Base-by-base conservation (phyloP, 2,329 filamentous ascomycete species). In the Blastomyces gilchristii region DNA sequence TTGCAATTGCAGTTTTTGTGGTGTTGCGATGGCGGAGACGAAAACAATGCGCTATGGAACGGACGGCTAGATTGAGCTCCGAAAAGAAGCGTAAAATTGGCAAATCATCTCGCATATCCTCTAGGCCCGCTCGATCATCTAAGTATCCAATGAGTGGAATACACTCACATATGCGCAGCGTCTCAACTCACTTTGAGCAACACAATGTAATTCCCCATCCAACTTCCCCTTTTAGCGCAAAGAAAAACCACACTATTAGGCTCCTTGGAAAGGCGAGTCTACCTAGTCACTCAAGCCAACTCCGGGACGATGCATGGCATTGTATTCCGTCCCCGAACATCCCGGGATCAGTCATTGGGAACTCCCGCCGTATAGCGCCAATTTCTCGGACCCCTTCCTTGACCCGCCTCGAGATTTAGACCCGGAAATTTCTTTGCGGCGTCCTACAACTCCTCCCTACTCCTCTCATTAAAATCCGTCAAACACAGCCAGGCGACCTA, bases 21-120 rank as follows among this genome's bases (percentile, higher is more conserved):
- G 58, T 69, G 12, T 62, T 67, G 60, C 71, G 70, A 39, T 67
- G 68, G 56, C 68, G 66, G n/a, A 68, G 64, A 58, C 68, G 66
- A 39, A 62, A 49, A 34, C 31, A 56, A 14, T 61, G 63, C 47
- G 6, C n/a, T 18, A 57, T 43, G 57, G 6, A 50, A 43, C 47
- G 1, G 18, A 18, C 18, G 14, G 25, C 50, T 31, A 31, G 25
- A 47, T 22, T 22, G 39, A 59, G n/a, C 39, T 37, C 18, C 45
- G 58, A 59, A 49, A 59, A 49, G 28, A 41, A 49, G 43, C 8
- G 8, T n/a, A 43, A 22, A 47, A 34, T 59, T 49, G 58, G 22
- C 28, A 43, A 59, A 59, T 45, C 56, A 16, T 25, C 11, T 41
- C 22, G 25, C 7, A 37, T 39, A 39, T 12, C 52, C 8, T 12